Evolutionary conservation across 495 filamentous ascomycete genomes (phyloP).

Genomic region (Xylaria nigripes): DNA sequence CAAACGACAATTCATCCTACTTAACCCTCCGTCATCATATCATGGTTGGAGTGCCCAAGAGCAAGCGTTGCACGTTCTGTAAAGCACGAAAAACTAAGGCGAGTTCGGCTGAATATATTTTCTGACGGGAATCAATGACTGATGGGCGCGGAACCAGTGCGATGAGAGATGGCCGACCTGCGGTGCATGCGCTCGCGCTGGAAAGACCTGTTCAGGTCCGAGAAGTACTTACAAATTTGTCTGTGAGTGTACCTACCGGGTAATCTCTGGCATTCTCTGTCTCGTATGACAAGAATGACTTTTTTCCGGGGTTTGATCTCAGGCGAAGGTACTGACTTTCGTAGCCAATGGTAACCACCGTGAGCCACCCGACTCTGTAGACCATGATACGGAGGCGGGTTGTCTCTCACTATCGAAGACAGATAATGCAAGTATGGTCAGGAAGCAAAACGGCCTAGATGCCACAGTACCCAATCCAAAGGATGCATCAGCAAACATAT

Average conservation of each 20-base stretch:
- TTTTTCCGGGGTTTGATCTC: neutral
- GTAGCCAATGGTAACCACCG: slow-evolving; percentile 22
- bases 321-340: neutral
- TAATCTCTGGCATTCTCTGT: neutral
- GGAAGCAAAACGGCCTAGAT: neutral
- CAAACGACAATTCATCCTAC: too few species aligned
- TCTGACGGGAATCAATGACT: neutral
- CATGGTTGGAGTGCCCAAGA: slow-evolving; percentile 27
- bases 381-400: neutral
- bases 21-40: neutral
- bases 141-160: slow-evolving; percentile 20
- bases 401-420: neutral
- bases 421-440: neutral
- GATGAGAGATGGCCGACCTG: slow-evolving; percentile 37
- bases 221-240: slow-evolving; percentile 25
- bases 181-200: slow-evolving; percentile 31
- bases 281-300: neutral
- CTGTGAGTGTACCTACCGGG: neutral
- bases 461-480: neutral
- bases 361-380: slow-evolving; percentile 11
- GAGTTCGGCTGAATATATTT: neutral
- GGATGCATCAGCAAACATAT: neutral
- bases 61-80: slow-evolving; percentile 25
- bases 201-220: slow-evolving; percentile 28
- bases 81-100: slow-evolving; percentile 24